A percentile compares a stretch with the other conserved stretches of the same genome.
Conservation (phyloP, 179 eudicot species). For the Nepenthes alata region DNA sequence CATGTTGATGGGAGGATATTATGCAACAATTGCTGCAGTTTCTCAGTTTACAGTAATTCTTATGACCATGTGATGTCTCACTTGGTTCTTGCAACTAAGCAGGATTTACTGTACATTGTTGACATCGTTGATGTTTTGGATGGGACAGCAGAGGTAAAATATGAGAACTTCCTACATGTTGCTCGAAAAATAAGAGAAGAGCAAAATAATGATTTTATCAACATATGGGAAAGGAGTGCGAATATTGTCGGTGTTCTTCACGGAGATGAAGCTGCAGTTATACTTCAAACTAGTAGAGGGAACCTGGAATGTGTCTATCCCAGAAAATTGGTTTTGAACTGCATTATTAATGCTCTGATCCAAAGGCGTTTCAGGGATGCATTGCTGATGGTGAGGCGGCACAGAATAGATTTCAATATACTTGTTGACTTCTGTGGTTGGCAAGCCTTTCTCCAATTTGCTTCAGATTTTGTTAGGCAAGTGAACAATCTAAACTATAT, state of each 20-base stretch:
- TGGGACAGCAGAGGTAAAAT: constrained; percentile 42
- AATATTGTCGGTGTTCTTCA: constrained; percentile 74
- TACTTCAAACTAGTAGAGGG: constrained; percentile 76
- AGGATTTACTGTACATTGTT: constrained; percentile 70
- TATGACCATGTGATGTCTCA: constrained; percentile 50
- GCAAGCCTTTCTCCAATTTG: constrained; percentile 56
- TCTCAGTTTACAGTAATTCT: constrained; percentile 60
- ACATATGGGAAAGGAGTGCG: constrained; percentile 91
- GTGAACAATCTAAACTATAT: constrained; percentile 66
- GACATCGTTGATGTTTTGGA: constrained; percentile 63
- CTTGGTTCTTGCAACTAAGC: constrained; percentile 78
- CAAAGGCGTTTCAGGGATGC: constrained; percentile 68
- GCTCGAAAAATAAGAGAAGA: constrained; percentile 49
- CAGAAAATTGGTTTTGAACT: constrained; percentile 68
- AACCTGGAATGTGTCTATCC: constrained; percentile 89
- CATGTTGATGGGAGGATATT: constrained; percentile 55
- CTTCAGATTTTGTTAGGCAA: constrained; percentile 73
- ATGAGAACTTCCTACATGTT: constrained; percentile 60
- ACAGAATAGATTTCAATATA: constrained; percentile 82
- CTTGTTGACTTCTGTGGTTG: constrained; percentile 79
- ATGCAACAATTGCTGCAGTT: constrained; percentile 80
- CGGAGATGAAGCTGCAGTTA: constrained; percentile 87
- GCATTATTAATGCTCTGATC: constrained; percentile 58
- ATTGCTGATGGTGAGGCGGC: constrained; percentile 81
- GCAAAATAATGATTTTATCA: constrained; percentile 40